Base-by-base conservation (phyloP, 805 yeast genomes). In the Groenewaldozyma salmanticensis region DNA sequence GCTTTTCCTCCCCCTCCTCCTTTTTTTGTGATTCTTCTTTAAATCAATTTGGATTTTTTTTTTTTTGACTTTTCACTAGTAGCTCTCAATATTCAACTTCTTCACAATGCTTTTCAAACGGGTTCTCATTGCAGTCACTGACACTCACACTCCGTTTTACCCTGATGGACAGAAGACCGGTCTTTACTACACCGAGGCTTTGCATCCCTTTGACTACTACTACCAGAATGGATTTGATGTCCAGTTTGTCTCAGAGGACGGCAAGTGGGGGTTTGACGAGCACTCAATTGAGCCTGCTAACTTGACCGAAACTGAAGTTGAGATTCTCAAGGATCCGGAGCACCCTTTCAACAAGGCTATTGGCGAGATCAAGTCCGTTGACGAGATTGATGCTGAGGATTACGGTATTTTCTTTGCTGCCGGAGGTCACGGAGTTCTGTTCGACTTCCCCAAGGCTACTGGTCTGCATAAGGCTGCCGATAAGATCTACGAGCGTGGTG, bases 371-470 rank as follows among this genome's bases (percentile, higher is more conserved):
- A 71, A 71, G 59, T 67, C 65, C 45, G 70, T 78, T 4, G 49
- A 66, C n/a, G 77, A 71, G 20, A 57, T 76, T 35, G 56, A 71
- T 38, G 55, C 77, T 7, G 53, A 55, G 7, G 75, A 74, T 31
- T 79, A 67, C 56, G 66, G 66, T 35, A 65, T 76, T 46, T 68
- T 77, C 54, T 76, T 64, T 49, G 81, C 79, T 32, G 69, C 81
- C 37, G 84, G 75, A 39, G 85, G 85, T 31, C 84, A 79, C 53
- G 84, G 74, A 22, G 63, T 78, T 21, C 48, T 71, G 33, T 73
- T 68, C 47, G 84, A 78, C 55, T 75, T 65, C 58, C 79, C 79
- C 35, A 61, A 55, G 3, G 79, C 80, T 7, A 58, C 55, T 4
- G 65, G 53, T 17, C 58, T 77, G 39, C 75, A 70, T 42, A 45